Evolutionary conservation across 2,329 filamentous ascomycete genomes (phyloP).

Genomic region (Xylariaceae sp.): DNA sequence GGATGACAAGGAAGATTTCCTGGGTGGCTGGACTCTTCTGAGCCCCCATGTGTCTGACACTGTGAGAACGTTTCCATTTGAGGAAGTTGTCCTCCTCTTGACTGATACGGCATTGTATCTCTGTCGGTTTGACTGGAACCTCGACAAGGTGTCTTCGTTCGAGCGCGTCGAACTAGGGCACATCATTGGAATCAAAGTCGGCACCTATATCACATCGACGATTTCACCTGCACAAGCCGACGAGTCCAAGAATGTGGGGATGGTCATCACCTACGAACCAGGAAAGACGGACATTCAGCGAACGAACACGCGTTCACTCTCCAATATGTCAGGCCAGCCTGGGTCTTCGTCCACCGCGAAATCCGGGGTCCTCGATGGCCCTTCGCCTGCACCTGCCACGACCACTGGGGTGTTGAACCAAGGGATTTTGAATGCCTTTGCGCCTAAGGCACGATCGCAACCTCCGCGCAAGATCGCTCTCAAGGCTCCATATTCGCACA

Average conservation of each 20-base stretch:
- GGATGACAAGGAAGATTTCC: constrained; percentile 77
- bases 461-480: constrained; percentile 44
- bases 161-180: constrained; percentile 77
- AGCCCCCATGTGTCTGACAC: constrained; percentile 70
- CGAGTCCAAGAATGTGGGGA: constrained; percentile 74
- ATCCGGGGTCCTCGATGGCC: constrained; percentile 9
- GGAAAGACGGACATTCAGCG: constrained; percentile 67
- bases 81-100: constrained; percentile 82
- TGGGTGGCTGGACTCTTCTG: constrained; percentile 84
- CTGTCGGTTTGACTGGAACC: constrained; percentile 90
- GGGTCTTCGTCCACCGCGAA: not conserved
- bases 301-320: constrained; percentile 82
- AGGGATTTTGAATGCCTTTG: constrained; percentile 19
- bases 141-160: constrained; percentile 90
- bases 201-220: constrained; percentile 87
- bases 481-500: constrained; percentile 51
- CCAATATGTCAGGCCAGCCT: constrained; percentile 38
- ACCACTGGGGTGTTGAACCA: constrained; percentile 14
- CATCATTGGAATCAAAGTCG: constrained; percentile 68
- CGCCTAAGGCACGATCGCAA: constrained; percentile 21
- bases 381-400: constrained; percentile 8
- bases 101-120: constrained; percentile 83
- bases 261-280: constrained; percentile 73
- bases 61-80: constrained; percentile 67
- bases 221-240: constrained; percentile 74